Conservation (phyloP, 192 early-diverging fungal species). For the Coemansia sp. region DNA sequence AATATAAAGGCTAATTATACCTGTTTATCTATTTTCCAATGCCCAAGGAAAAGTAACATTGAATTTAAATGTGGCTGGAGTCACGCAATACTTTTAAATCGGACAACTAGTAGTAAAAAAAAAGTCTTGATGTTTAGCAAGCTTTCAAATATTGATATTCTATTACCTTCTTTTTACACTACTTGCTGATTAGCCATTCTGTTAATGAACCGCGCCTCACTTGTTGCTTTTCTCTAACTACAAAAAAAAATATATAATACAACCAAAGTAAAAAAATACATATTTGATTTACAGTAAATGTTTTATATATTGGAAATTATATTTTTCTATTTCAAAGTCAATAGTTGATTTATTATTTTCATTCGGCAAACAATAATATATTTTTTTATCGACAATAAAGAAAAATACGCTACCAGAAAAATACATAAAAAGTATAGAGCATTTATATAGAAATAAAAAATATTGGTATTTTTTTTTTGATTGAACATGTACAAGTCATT, state of each 20-base stretch:
- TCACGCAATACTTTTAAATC: background rate
- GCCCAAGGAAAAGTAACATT: background rate
- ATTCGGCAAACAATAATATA: background rate
- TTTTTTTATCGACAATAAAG: too few species aligned
- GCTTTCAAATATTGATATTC: background rate
- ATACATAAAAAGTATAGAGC: too few species aligned
- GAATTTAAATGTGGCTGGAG: constrained; percentile 1
- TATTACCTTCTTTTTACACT: background rate
- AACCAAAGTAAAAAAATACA: background rate
- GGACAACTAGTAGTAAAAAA: background rate
- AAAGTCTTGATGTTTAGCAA: background rate
- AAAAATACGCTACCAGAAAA: too few species aligned
- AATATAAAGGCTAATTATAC: background rate
- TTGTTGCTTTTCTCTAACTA: background rate
- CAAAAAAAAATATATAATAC: background rate
- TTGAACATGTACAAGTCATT: background rate
- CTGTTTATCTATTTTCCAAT: background rate
- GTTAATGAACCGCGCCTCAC: background rate
- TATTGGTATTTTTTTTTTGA: background rate
- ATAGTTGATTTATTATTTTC: background rate
- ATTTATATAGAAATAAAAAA: background rate
- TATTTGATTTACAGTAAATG: background rate
- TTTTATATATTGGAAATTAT: background rate
- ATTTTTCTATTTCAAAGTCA: background rate
- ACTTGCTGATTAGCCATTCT: background rate